Conservation (phyloP, 208 protist species). For the Trypanosoma brucei region DNA sequence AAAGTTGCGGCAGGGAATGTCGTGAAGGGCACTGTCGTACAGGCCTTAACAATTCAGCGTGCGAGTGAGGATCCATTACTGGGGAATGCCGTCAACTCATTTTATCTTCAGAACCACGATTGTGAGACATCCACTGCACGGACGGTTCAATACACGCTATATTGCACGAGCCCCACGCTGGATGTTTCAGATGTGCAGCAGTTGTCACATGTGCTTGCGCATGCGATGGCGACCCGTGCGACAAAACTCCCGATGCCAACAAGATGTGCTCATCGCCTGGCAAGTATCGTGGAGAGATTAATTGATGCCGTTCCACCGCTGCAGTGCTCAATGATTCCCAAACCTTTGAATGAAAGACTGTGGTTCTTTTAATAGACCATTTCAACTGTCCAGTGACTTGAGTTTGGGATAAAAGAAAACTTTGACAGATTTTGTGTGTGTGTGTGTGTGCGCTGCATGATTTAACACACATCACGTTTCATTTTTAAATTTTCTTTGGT, state of each 20-base stretch:
- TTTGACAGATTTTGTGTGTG: no score
- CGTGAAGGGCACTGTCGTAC: conserved; percentile 70
- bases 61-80: conserved; percentile 28
- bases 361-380: conserved; percentile 70
- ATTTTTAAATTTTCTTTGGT: background rate
- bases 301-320: conserved; percentile 74
- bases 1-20: conserved; percentile 39
- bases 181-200: conserved; percentile 77
- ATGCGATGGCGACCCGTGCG: conserved; percentile 58
- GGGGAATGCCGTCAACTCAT: conserved; percentile 44
- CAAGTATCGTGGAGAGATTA: conserved; percentile 67
- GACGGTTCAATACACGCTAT: conserved; percentile 77
- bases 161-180: conserved; percentile 64
- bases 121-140: conserved; percentile 82
- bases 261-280: conserved; percentile 77
- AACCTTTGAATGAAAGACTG: conserved; percentile 52
- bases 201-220: conserved; percentile 57
- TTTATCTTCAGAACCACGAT: conserved; percentile 87
- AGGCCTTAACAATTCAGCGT: conserved; percentile 41
- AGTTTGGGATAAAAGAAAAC: no score
- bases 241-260: conserved; percentile 90
- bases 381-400: no score
- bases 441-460: no score
- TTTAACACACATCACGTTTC: no score
- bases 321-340: conserved; percentile 65